Base-by-base conservation (phyloP, 805 yeast species). In the Sungouiella blattae region DNA sequence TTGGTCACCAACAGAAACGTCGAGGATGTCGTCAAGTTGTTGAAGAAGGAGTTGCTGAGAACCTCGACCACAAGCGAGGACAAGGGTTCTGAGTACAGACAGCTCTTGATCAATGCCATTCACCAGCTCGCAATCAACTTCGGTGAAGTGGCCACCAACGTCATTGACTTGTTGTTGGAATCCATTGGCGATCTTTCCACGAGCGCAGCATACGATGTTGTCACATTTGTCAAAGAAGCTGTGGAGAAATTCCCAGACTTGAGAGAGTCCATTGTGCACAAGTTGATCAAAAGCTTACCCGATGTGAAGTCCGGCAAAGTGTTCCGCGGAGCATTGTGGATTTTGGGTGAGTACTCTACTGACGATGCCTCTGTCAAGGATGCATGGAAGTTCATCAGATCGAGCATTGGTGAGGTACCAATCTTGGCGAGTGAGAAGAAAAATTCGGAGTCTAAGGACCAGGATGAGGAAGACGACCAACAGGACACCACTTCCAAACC, bases 271-370 rank as follows among this genome's bases (percentile, higher is more conserved):
- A 82, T 88, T 31, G 60, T 93, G 37, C 57, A 60, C 29, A 79
- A 83, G 48, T 75, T 93, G 41, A 62, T 87, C 28, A 50, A 51
- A 6, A 67, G 87, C 11, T 69, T 93, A 54, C 77, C 77, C 18
- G 67, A 69, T 16, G 80, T 87, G 33, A 85, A 80, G 56, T 81
- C 93, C 40, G 95, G 96, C 9, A 88, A 88, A 52, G 96, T 93
- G 8, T 84, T 80, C 66, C 80, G 98, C 47, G 95, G 96, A 20
- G 87, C 95, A 0, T 69, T 94, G 41, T 93, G 99, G 99, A 81
- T 93, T 33, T 64, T 93, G 50, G 98, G 99, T 61, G 98, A 94
- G 63, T 93, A 88, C 60, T 70, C 89, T 26, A 53, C 74, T 30
- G 82, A 80, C 34, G 87, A 81, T 45, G 60, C 70, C 17, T 83